These are phyloP conservation scores for Macadamia integrifolia DNA, from an alignment of 164 flowering plant genomes.

Conservation along the genomic window DNA sequence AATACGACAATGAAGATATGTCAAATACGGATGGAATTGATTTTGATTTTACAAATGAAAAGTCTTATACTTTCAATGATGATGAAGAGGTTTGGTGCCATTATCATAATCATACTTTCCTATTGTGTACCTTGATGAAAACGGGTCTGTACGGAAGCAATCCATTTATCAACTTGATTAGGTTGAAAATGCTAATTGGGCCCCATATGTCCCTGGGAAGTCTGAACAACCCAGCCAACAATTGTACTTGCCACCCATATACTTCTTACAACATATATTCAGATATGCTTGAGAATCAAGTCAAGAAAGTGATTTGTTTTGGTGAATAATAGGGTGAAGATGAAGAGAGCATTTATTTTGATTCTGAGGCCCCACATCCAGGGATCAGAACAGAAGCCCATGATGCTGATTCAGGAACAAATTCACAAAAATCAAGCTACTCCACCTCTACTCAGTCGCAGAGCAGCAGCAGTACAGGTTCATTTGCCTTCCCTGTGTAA, in stretches of 20 bases:
- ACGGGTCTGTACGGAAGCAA: too few species aligned
- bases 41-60: not conserved
- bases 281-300: too few species aligned
- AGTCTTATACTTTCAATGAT: not conserved
- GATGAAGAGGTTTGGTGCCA: not conserved
- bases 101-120: not conserved
- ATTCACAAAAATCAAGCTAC: not conserved
- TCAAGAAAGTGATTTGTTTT: too few species aligned
- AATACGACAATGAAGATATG: too few species aligned
- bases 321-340: conserved; percentile 14
- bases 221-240: too few species aligned
- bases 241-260: too few species aligned
- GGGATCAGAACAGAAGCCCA: not conserved
- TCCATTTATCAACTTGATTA: too few species aligned
- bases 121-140: too few species aligned
- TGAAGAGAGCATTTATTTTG: conserved; percentile 10
- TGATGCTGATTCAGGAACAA: not conserved
- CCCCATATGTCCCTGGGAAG: not conserved
- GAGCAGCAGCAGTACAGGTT: conserved; percentile 40
- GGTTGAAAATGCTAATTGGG: too few species aligned
- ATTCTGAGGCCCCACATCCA: conserved; percentile 5
- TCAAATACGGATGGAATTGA: too few species aligned
- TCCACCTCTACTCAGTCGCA: conserved; percentile 37
- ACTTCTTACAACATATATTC: too few species aligned
- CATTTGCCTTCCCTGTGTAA: conserved; percentile 62